Evolutionary conservation across 371 early-diverging fungal species (phyloP).

Genomic region (Caulochytrium protostelioides): DNA sequence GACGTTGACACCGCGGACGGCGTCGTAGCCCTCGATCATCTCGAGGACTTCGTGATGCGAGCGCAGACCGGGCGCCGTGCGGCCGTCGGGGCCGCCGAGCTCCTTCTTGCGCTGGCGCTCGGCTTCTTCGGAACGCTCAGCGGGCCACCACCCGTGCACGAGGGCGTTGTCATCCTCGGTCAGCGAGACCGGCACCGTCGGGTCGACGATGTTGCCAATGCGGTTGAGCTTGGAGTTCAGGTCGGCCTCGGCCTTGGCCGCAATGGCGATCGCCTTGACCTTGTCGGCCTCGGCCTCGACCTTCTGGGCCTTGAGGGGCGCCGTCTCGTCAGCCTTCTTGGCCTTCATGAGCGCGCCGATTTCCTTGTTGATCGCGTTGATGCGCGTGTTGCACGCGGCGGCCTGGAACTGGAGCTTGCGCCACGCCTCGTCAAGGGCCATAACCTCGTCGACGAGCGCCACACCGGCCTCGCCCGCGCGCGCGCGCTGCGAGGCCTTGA

Average conservation of each 20-base stretch:
- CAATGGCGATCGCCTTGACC: slow-evolving; percentile 28
- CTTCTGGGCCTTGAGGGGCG: slow-evolving; percentile 50
- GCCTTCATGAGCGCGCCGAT: slow-evolving; percentile 70
- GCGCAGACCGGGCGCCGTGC: slow-evolving; percentile 33
- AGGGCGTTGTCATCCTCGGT: slow-evolving; percentile 43
- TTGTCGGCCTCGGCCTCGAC: slow-evolving; percentile 46
- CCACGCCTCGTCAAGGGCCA: slow-evolving; percentile 80
- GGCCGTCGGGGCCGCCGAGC: slow-evolving; percentile 12
- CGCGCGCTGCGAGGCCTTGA: slow-evolving; percentile 78
- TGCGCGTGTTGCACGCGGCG: slow-evolving; percentile 70
- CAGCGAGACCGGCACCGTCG: slow-evolving; percentile 65
- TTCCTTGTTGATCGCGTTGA: slow-evolving; percentile 79
- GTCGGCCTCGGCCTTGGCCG: slow-evolving; percentile 42
- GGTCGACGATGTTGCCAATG: slow-evolving; percentile 94
- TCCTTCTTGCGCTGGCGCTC: slow-evolving; percentile 9
- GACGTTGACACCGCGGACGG: slow-evolving; percentile 69
- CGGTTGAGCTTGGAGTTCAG: slow-evolving; percentile 44
- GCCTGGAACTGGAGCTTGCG: slow-evolving; percentile 57
- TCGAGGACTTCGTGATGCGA: slow-evolving; percentile 85
- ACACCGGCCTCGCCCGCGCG: slow-evolving; percentile 49
- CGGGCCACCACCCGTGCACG: slow-evolving; percentile 24
- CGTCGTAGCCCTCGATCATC: slow-evolving; percentile 79
- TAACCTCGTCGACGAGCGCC: slow-evolving; percentile 75
- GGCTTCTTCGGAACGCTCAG: slow-evolving; percentile 14
- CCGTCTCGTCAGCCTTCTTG: slow-evolving; percentile 46